These are phyloP conservation scores for Pseudogymnoascus sp. DNA, from an alignment of 2,329 filamentous ascomycete genomes.

Conservation along the genomic window DNA sequence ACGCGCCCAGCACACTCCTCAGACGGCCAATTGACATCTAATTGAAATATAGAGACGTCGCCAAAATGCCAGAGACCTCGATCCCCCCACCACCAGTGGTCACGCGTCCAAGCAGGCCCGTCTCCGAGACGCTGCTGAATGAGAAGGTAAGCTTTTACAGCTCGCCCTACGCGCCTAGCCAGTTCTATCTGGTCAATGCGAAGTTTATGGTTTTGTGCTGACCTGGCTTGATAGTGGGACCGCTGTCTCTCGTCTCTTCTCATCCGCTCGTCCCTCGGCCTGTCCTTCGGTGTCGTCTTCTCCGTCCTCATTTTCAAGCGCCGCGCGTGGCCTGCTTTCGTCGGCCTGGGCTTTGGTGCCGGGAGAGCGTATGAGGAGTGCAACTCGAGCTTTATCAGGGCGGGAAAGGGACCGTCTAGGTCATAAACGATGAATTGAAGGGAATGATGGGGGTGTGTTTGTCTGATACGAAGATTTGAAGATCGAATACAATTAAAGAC, in stretches of 20 bases:
- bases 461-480: constrained; percentile 8
- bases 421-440: background rate
- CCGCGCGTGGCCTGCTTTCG: constrained; percentile 93
- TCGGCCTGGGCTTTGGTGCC: constrained; percentile 89
- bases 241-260: constrained; percentile 95
- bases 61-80: constrained; percentile 30
- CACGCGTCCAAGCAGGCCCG: constrained; percentile 63
- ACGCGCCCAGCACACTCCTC: background rate
- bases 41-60: background rate
- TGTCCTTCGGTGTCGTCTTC: constrained; percentile 97
- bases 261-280: constrained; percentile 90
- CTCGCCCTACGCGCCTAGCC: background rate
- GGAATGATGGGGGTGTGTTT: background rate
- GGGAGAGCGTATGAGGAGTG: constrained; percentile 98
- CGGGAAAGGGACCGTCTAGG: constrained; percentile 18
- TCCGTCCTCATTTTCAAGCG: constrained; percentile 97
- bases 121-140: constrained; percentile 96
- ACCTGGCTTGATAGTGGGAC: constrained; percentile 64
- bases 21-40: background rate
- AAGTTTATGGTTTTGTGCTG: background rate
- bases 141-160: constrained; percentile 65
- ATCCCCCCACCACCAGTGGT: constrained; percentile 54
- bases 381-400: constrained; percentile 44
- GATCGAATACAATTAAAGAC: background rate
- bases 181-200: constrained; percentile 3